These are phyloP conservation scores for Rubroboletus satanas DNA, from an alignment of 768 basidiomycete species.

Conservation along the genomic window DNA sequence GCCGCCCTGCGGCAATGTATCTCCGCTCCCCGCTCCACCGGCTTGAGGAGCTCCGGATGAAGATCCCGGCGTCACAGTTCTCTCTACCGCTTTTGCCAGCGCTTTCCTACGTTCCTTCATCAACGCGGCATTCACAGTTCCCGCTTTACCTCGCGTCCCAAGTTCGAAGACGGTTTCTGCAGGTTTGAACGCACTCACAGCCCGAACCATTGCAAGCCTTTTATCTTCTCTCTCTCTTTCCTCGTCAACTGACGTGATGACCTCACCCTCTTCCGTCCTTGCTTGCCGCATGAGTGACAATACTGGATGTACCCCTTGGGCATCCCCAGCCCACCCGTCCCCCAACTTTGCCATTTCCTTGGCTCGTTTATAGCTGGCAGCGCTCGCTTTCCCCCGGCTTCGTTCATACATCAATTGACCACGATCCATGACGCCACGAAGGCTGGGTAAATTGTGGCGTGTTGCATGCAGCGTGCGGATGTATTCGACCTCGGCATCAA, in stretches of 20 bases:
- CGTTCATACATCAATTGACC: conserved; percentile 94
- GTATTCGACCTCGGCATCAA: conserved; percentile 86
- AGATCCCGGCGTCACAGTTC: conserved; percentile 36
- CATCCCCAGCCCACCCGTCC: conserved; percentile 63
- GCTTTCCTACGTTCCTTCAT: conserved; percentile 90
- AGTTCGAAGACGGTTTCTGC: conserved; percentile 90
- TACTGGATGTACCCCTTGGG: conserved; percentile 69
- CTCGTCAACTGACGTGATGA: conserved; percentile 20
- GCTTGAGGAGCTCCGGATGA: conserved; percentile 29
- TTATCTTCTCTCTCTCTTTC: conserved; percentile 40
- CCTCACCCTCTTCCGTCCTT: conserved; percentile 28
- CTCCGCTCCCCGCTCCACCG: conserved; percentile 34
- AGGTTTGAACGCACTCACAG: conserved; percentile 81
- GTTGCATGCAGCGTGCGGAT: conserved; percentile 59
- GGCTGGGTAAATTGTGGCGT: conserved; percentile 58
- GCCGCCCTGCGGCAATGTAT: conserved; percentile 24
- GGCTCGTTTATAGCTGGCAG: conserved; percentile 80
- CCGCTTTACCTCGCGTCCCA: conserved; percentile 62
- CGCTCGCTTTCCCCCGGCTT: conserved; percentile 85
- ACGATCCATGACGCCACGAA: conserved; percentile 80
- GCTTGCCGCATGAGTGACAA: conserved; percentile 41
- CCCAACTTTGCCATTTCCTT: conserved; percentile 77
- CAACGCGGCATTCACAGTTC: conserved; percentile 57
- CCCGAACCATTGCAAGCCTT: conserved; percentile 62
- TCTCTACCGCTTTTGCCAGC: conserved; percentile 57